Evolutionary conservation across 768 basidiomycete genomes (phyloP).

Genomic region (Lactarius psammicola): DNA sequence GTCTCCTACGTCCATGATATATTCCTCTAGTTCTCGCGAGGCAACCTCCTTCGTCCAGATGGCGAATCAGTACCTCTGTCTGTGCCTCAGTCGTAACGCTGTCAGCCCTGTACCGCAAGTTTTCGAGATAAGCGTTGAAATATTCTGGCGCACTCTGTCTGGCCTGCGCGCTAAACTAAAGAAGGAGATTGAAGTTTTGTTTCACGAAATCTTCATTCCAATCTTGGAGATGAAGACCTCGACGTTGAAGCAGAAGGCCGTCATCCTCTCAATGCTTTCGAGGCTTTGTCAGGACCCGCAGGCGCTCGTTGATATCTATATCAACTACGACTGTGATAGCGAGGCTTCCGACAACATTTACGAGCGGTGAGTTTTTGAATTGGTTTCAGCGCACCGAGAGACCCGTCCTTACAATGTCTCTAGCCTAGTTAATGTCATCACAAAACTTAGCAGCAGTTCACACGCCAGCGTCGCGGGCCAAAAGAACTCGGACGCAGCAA

Average conservation of each 20-base stretch:
- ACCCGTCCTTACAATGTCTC: conserved; percentile 13
- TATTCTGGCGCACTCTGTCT: conserved; percentile 95
- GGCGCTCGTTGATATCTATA: conserved; percentile 95
- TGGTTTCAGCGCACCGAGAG: background rate
- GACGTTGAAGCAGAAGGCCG: conserved; percentile 90
- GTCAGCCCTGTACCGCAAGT: conserved; percentile 95
- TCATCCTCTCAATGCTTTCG: conserved; percentile 84
- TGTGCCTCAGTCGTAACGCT: conserved; percentile 90
- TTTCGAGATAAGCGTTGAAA: conserved; percentile 97
- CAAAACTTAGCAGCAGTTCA: conserved; percentile 76
- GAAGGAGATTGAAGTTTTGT: conserved; percentile 99
- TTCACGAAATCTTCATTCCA: conserved; percentile 98
- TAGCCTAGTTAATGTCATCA: conserved; percentile 93
- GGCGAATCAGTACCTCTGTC: conserved; percentile 92
- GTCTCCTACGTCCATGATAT: conserved; percentile 85
- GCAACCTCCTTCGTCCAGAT: conserved; percentile 90
- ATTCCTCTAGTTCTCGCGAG: conserved; percentile 85
- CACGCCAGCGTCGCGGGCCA: conserved; percentile 40
- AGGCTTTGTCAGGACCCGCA: conserved; percentile 94
- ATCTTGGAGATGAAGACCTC: conserved; percentile 98
- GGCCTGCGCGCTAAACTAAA: conserved; percentile 96
- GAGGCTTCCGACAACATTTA: conserved; percentile 96
- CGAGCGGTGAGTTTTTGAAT: conserved; percentile 66
- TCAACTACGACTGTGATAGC: conserved; percentile 98
- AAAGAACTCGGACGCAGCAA: conserved; percentile 55